Evolutionary conservation across 352 stramenopile species (phyloP).

Genomic region (Globisporangium alternatum): DNA sequence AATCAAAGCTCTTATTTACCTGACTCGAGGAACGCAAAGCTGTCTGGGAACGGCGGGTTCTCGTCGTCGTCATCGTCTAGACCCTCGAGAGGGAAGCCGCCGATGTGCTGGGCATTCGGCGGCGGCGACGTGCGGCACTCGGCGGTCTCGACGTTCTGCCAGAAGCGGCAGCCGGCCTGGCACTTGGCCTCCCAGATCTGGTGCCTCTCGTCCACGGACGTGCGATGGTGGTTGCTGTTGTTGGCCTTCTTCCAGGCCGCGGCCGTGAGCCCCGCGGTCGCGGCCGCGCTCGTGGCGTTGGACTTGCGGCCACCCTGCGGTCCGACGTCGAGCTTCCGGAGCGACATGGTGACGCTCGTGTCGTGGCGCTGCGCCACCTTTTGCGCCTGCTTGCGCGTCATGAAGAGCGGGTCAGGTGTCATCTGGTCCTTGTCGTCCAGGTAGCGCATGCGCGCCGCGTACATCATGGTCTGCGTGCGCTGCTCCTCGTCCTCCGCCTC

Average conservation of each 20-base stretch:
- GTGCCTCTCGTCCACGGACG: constrained; percentile 27
- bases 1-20: not conserved
- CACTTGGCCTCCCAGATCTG: constrained; percentile 57
- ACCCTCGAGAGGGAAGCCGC: constrained; percentile 11
- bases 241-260: constrained; percentile 42
- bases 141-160: constrained; percentile 63
- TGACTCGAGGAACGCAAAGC: constrained; percentile 63
- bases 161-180: constrained; percentile 77
- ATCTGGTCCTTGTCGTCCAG: constrained; percentile 46
- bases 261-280: constrained; percentile 15
- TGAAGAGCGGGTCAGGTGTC: constrained; percentile 60
- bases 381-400: constrained; percentile 74
- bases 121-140: constrained; percentile 43
- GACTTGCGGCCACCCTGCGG: constrained; percentile 12
- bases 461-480: constrained; percentile 69
- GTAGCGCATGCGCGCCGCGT: constrained; percentile 77
- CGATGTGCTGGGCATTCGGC: constrained; percentile 10
- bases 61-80: constrained; percentile 27
- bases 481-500: constrained; percentile 37
- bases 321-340: constrained; percentile 45
- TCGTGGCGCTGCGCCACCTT: constrained; percentile 61
- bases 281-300: constrained; percentile 17
- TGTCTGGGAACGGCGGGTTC: constrained; percentile 47
- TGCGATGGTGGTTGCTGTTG: constrained; percentile 9
- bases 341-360: constrained; percentile 25